phyloP scores from a whole-genome alignment of 2,329 filamentous ascomycete genomes.

The Curvularia lunata region DNA sequence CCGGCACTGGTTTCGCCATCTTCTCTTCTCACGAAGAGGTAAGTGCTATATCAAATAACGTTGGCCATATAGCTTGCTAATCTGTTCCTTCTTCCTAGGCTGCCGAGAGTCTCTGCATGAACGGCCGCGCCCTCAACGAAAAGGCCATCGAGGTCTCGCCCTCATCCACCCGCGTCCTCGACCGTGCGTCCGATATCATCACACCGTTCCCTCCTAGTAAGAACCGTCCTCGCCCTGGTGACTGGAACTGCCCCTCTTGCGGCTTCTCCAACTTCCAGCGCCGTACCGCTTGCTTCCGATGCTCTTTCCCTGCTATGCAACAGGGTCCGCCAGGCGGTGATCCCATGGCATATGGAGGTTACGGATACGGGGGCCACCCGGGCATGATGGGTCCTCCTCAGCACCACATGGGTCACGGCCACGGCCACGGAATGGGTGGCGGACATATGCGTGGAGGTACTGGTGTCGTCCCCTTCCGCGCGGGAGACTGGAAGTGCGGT shows the following conservation, averaged over 20 bases:
- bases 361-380: constrained; percentile 64
- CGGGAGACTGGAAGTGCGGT: constrained; percentile 98
- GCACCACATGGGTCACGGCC: constrained; percentile 70
- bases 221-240: constrained; percentile 93
- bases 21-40: constrained; percentile 99
- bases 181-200: constrained; percentile 92
- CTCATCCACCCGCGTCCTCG: constrained; percentile 93
- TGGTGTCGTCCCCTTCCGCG: constrained; percentile 92
- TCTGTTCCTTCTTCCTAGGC: constrained; percentile 64
- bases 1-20: constrained; percentile 95
- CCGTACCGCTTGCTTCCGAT: constrained; percentile 97
- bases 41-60: constrained; percentile 44
- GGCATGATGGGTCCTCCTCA: constrained; percentile 61
- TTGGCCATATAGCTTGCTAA: constrained; percentile 16
- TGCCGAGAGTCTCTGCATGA: constrained; percentile 98
- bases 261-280: constrained; percentile 99
- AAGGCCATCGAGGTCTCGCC: constrained; percentile 99
- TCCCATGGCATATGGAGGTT: constrained; percentile 67
- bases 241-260: constrained; percentile 98
- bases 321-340: constrained; percentile 73
- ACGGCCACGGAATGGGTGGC: constrained; percentile 55
- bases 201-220: constrained; percentile 98
- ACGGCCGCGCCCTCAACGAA: constrained; percentile 95
- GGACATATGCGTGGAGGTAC: constrained; percentile 75
- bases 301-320: constrained; percentile 95